Base-by-base conservation (phyloP, 2,329 filamentous ascomycete genomes). In the Alternaria metachromatica region DNA sequence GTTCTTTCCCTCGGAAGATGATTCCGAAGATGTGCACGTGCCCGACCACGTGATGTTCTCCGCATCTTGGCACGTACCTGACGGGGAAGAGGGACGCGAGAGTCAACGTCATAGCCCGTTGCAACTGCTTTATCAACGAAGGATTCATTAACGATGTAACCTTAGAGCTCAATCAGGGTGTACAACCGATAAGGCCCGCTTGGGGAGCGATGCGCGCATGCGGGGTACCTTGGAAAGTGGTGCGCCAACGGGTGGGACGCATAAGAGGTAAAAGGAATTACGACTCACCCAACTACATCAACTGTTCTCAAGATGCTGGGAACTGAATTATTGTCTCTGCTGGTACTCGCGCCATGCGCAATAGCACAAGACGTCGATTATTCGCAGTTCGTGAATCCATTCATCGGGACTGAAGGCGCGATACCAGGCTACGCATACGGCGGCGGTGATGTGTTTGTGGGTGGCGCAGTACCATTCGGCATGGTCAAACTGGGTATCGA, bases 401-500 rank as follows among this genome's bases (percentile, higher is more conserved):
- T 85, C 48, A 84, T 85, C 20, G 83, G 83, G 7, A 82, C 82
- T 1, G 82, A 84, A 66, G 83, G 83, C 8, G 80, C 81, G 0
- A 81, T 79, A 33, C 68, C 80, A 5, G 82, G 82, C 4, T 78
- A 77, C 50, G 75, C 76, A 21, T 79, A 80, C 65, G 80, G 77
- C 10, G 80, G 80, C 10, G 80, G 80, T 26, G 79, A 82, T 59
- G 75, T 79, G 12, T 82, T 81, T 46, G 78, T 80, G 5, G 80
- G 80, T 9, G 75, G 75, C 6, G 66, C 76, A 7, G 67, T 80
- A 7, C 80, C 80, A 3, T 81, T 81, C 62, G 78, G 76, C 8
- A 80, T 82, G 76, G 80, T 80, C 12, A 82, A 82, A 55, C 68
- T 80, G 1, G 80, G 80, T 7, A 68, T 82, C 21, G 80, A 82